A percentile compares a stretch with the other conserved stretches of the same genome.
phyloP scores from a whole-genome alignment of 2,329 filamentous ascomycete species.

The Sarocladium kiliense region DNA sequence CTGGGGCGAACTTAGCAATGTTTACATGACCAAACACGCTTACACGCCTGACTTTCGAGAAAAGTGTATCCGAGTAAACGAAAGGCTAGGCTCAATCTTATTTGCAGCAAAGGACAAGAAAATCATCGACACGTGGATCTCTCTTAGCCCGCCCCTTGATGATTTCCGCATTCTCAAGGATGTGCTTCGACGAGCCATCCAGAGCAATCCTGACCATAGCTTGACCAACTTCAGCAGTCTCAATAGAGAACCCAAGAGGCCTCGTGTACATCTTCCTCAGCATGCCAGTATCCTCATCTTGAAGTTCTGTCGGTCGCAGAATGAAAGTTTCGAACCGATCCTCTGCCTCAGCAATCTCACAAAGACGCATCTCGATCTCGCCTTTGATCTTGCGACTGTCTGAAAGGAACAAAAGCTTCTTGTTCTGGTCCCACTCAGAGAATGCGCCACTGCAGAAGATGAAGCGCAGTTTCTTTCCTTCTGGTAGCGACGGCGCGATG shows the following conservation, averaged over 20 bases:
- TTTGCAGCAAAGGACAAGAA: too few species aligned
- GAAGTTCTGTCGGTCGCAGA: slow-evolving; percentile 29
- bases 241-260: slow-evolving; percentile 24
- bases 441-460: slow-evolving; percentile 35
- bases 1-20: too few species aligned
- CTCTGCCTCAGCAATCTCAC: slow-evolving; percentile 29
- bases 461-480: slow-evolving; percentile 33
- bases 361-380: slow-evolving; percentile 34
- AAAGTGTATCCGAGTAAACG: too few species aligned
- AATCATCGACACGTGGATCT: too few species aligned
- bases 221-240: slow-evolving; percentile 27
- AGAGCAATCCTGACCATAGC: slow-evolving; percentile 30
- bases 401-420: slow-evolving; percentile 31
- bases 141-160: slow-evolving; percentile 11
- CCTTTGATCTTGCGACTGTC: slow-evolving; percentile 32
- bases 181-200: slow-evolving; percentile 28
- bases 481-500: slow-evolving; percentile 24
- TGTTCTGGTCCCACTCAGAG: slow-evolving; percentile 27
- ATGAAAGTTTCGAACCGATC: slow-evolving; percentile 30
- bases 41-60: too few species aligned
- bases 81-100: too few species aligned
- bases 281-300: slow-evolving; percentile 17
- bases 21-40: too few species aligned
- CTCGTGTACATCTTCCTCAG: slow-evolving; percentile 22
- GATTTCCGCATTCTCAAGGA: slow-evolving; percentile 26